Base-by-base conservation (phyloP, 805 yeast species). In the Yarrowia porcina region DNA sequence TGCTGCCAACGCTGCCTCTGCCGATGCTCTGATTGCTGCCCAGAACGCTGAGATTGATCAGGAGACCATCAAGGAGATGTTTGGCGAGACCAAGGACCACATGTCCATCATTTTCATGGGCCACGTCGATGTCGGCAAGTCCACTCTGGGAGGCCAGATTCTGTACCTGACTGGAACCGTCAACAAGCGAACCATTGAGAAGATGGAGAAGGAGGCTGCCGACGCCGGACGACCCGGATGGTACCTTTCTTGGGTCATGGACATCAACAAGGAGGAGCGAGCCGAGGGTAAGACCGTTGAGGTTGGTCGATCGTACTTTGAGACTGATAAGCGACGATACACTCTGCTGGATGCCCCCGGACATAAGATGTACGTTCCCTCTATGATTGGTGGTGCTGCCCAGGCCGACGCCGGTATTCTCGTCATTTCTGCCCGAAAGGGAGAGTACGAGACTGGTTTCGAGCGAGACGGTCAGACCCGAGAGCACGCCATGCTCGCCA, bases 141-240 rank as follows among this genome's bases (percentile, higher is more conserved):
- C 97, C 60, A 94, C 99, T 65, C 93, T 94, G 97, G 99, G 99
- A 75, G 99, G 99, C 79, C 94, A 94, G 77, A 80, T 94, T 69
- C 82, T 94, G 67, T 93, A 81, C 73, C 80, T 94, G 72, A 93
- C 98, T 21, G 98, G 98, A 66, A 90, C 97, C 52, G 99, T 94
- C 65, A 99, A 94, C 77, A 94, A 94, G 82, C 89, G 99, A 80
- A 93, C 97, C 20, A 94, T 94, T 68, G 99, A 94, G 70, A 94
- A 94, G 77, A 93, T 93, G 74, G 98, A 94, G 80, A 85, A 92
- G 76, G 99, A 94, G 78, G 99, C 99, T 65, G 91, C 91, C 76
- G 99, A 94, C 71, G 98, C 98, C 49, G 98, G 99, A 76, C 89
- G 98, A 81, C 99, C 94, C 80, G 97, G 97, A 76, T 94, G 99